A percentile compares a stretch with the other conserved stretches of the same genome.
Conservation (phyloP, 768 basidiomycete genomes). For the Tulasnella sp. region DNA sequence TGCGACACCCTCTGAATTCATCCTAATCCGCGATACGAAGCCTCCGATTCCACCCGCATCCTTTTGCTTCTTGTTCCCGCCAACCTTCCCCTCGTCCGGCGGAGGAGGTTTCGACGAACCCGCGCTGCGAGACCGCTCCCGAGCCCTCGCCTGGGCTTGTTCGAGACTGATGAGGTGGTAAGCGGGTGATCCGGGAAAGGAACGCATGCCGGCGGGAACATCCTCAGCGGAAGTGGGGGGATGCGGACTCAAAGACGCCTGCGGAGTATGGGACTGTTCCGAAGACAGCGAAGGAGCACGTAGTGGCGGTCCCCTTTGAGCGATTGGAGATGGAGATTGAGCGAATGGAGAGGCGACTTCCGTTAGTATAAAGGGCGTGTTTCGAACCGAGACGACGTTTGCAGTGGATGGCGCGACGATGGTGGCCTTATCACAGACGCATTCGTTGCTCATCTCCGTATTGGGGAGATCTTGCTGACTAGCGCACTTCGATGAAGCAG, state of each 20-base stretch:
- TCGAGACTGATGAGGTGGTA: conserved; percentile 13
- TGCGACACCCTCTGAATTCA: neutral
- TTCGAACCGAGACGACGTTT: too few relatives aligned
- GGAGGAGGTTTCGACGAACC: too few relatives aligned
- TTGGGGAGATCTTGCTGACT: too few relatives aligned
- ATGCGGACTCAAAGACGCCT: neutral
- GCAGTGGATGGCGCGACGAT: too few relatives aligned
- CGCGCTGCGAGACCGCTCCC: neutral
- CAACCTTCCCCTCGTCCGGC: too few relatives aligned
- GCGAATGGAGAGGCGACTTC: too few relatives aligned
- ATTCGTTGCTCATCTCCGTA: too few relatives aligned
- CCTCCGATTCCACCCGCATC: neutral
- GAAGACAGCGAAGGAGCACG: too few relatives aligned
- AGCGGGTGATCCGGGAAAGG: conserved; percentile 14
- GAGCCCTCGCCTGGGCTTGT: conserved; percentile 13
- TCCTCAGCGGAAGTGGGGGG: neutral
- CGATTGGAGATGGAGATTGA: neutral
- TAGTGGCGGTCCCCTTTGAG: neutral
- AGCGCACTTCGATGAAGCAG: too few relatives aligned
- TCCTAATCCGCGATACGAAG: neutral
- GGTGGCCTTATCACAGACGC: too few relatives aligned
- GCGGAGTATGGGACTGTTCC: too few relatives aligned
- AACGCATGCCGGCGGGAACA: conserved; percentile 7
- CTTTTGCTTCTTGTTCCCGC: neutral
- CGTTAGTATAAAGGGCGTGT: too few relatives aligned